phyloP scores from a whole-genome alignment of 208 protist species.

The Leishmania tropica region DNA sequence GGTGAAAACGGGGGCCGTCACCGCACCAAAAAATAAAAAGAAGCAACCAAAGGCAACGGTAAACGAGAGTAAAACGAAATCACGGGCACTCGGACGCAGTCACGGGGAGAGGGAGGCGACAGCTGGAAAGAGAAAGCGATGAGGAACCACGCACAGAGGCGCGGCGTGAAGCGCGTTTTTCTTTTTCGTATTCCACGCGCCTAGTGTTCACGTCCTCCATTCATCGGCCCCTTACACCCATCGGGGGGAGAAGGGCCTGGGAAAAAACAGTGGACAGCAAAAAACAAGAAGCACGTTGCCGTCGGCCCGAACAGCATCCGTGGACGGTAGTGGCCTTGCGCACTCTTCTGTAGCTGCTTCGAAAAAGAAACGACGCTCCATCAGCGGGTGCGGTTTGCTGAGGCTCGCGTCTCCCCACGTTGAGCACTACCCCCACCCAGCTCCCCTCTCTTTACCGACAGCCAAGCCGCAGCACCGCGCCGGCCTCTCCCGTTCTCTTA shows the following conservation, averaged over 20 bases:
- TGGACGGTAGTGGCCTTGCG: not conserved
- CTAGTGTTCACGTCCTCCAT: not conserved
- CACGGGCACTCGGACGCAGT: not conserved
- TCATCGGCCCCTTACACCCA: no score
- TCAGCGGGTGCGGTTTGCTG: not conserved
- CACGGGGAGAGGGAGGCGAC: not conserved
- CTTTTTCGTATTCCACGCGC: constrained; percentile 5
- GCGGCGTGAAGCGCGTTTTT: not conserved
- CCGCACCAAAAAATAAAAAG: not conserved
- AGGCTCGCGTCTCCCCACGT: not conserved
- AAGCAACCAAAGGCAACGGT: not conserved
- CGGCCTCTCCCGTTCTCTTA: not conserved
- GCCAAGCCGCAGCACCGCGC: no score
- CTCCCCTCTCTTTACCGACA: not conserved
- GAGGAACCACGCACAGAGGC: not conserved
- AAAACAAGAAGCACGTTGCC: not conserved
- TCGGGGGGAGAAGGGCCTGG: not conserved
- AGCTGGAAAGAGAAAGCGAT: not conserved
- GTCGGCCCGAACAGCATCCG: not conserved
- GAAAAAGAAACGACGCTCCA: not conserved
- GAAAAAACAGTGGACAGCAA: not conserved
- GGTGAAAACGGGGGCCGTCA: not conserved
- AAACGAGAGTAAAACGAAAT: not conserved
- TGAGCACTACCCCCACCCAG: not conserved
- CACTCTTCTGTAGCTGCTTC: not conserved